Percentiles rank a stretch among this genome's conserved stretches.
Conservation (phyloP, 2,329 filamentous ascomycete species). For the Neopestalotiopsis rosae region DNA sequence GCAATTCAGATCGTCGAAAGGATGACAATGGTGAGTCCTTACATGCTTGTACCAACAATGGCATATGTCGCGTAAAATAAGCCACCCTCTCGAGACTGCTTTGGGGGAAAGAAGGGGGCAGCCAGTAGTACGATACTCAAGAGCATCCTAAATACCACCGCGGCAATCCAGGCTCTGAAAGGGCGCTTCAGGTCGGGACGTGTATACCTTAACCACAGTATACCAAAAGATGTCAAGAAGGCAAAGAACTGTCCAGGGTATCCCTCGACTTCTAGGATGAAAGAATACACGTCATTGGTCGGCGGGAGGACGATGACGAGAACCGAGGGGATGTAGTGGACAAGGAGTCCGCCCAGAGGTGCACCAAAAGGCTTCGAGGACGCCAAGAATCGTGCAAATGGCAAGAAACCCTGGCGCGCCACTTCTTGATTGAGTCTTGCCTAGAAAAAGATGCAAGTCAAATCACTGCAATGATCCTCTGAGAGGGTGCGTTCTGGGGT, state of each 20-base stretch:
- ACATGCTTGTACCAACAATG: slow-evolving; percentile 58
- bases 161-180: slow-evolving; percentile 68
- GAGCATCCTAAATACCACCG: slow-evolving; percentile 59
- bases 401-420: slow-evolving; percentile 73
- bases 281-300: slow-evolving; percentile 70
- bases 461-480: neutral
- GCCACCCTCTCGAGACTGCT: slow-evolving; percentile 48
- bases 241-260: slow-evolving; percentile 69
- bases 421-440: slow-evolving; percentile 75
- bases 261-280: slow-evolving; percentile 75
- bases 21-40: slow-evolving; percentile 36
- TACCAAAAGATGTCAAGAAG: slow-evolving; percentile 60
- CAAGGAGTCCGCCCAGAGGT: slow-evolving; percentile 69
- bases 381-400: slow-evolving; percentile 64
- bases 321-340: slow-evolving; percentile 72
- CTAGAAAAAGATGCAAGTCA: slow-evolving; percentile 42
- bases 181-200: slow-evolving; percentile 66
- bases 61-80: slow-evolving; percentile 61
- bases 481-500: neutral
- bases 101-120: slow-evolving; percentile 67
- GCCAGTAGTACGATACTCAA: slow-evolving; percentile 61
- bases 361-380: slow-evolving; percentile 71
- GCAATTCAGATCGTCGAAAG: slow-evolving; percentile 16
- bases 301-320: slow-evolving; percentile 71
- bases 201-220: slow-evolving; percentile 64